A percentile compares a stretch with the other conserved stretches of the same genome.
Evolutionary conservation across 2,329 filamentous ascomycete genomes (phyloP).

Genomic region (Scytalidium sp.): DNA sequence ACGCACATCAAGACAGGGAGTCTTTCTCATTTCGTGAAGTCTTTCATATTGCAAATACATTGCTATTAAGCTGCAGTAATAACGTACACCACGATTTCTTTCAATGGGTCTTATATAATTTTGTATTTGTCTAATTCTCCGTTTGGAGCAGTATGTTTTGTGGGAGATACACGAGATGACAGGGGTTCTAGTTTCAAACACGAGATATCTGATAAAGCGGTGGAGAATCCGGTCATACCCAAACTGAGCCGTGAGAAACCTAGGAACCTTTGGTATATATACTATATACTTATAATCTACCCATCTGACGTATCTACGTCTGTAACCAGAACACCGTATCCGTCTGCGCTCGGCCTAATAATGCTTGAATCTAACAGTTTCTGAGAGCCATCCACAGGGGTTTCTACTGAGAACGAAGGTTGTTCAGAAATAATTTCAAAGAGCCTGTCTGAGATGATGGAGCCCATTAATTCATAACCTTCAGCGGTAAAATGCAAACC

Average conservation of each 20-base stretch:
- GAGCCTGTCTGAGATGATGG: constrained; percentile 50
- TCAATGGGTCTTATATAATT: too few species aligned
- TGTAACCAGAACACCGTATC: neutral
- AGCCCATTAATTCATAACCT: constrained; percentile 63
- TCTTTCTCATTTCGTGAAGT: too few species aligned
- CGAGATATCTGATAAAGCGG: too few species aligned
- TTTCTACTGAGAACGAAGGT: constrained; percentile 16
- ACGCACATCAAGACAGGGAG: too few species aligned
- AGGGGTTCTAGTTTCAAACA: too few species aligned
- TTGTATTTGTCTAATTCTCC: too few species aligned
- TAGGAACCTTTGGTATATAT: neutral
- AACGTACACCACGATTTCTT: too few species aligned
- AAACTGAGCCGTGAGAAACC: neutral
- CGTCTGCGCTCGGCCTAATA: neutral
- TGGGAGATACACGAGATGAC: too few species aligned
- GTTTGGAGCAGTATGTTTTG: too few species aligned
- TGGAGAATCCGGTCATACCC: too few species aligned
- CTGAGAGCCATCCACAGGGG: neutral
- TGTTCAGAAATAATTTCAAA: constrained; percentile 40
- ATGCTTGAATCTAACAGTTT: neutral
- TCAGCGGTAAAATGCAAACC: constrained; percentile 53
- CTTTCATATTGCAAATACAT: too few species aligned
- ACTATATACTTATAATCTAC: neutral
- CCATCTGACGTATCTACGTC: neutral
- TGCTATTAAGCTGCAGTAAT: too few species aligned